These are phyloP conservation scores for Venturia oleaginea DNA, from an alignment of 2,329 filamentous ascomycete species.

Conservation along the genomic window DNA sequence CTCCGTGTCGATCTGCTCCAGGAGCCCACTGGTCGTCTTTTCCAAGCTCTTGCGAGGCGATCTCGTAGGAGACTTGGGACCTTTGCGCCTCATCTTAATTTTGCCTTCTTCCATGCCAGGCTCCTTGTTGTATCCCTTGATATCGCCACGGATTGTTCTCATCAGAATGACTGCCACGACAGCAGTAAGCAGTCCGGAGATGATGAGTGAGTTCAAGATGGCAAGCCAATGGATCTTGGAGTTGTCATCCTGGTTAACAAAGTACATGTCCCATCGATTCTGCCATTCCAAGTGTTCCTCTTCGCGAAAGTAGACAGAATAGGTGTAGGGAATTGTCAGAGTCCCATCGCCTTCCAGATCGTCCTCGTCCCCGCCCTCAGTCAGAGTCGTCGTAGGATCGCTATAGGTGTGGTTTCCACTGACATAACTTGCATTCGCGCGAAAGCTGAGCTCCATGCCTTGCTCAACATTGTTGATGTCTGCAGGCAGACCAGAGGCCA, in stretches of 20 bases:
- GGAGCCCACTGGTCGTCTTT: constrained; percentile 40
- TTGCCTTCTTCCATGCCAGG: constrained; percentile 58
- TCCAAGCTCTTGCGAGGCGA: constrained; percentile 45
- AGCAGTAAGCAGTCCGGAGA: constrained; percentile 67
- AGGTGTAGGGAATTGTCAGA: constrained; percentile 71
- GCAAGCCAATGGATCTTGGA: constrained; percentile 80
- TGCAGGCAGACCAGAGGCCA: constrained; percentile 53
- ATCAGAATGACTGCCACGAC: constrained; percentile 74
- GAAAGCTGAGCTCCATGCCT: constrained; percentile 60
- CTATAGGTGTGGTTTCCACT: constrained; percentile 42
- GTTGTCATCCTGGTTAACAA: constrained; percentile 77
- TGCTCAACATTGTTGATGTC: constrained; percentile 55
- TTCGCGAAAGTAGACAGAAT: constrained; percentile 84
- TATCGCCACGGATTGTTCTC: constrained; percentile 68
- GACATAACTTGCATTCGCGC: constrained; percentile 50
- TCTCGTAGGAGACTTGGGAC: constrained; percentile 35
- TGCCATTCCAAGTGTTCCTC: constrained; percentile 73
- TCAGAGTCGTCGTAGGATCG: constrained; percentile 36
- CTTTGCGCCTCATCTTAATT: constrained; percentile 43
- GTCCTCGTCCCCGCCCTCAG: constrained; percentile 47
- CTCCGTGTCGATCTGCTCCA: constrained; percentile 51
- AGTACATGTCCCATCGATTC: constrained; percentile 82
- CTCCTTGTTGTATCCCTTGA: constrained; percentile 60
- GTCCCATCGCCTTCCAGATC: constrained; percentile 36
- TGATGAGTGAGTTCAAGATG: constrained; percentile 78